phyloP scores from a whole-genome alignment of 208 protist genomes.

The Endotrypanum monterogeii region DNA sequence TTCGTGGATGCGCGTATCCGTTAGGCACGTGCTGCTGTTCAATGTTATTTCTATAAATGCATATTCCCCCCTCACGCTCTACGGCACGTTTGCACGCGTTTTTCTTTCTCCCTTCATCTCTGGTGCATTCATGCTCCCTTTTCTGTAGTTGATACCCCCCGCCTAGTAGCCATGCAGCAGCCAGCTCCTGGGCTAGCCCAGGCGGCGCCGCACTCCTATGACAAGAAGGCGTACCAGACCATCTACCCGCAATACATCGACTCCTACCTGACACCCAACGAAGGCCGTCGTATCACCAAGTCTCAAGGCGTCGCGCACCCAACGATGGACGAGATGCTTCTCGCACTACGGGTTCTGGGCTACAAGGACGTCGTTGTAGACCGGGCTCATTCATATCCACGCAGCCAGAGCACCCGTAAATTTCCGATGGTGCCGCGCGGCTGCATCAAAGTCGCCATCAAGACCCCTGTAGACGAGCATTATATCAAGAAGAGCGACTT shows the following conservation, averaged over 20 bases:
- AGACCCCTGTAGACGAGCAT: constrained; percentile 67
- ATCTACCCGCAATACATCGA: constrained; percentile 91
- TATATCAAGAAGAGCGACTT: constrained; percentile 91
- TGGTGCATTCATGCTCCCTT: background rate
- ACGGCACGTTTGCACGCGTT: background rate
- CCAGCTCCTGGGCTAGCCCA: constrained; percentile 9
- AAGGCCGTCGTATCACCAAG: constrained; percentile 79
- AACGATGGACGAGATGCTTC: constrained; percentile 64
- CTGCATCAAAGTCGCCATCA: constrained; percentile 77
- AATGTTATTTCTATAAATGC: too few relatives aligned
- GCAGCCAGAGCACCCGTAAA: constrained; percentile 55
- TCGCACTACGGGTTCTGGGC: constrained; percentile 56
- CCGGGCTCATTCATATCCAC: constrained; percentile 51
- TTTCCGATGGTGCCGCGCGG: constrained; percentile 78
- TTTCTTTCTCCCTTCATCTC: background rate
- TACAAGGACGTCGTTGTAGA: constrained; percentile 63
- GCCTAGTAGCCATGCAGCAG: constrained; percentile 9
- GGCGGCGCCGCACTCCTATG: constrained; percentile 31
- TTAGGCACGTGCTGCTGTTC: too few relatives aligned
- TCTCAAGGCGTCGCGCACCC: constrained; percentile 70
- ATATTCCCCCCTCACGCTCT: background rate
- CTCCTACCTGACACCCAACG: constrained; percentile 59
- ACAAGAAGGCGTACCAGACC: constrained; percentile 77
- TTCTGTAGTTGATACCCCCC: background rate
- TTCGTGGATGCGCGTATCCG: too few relatives aligned